A percentile compares a stretch with the other conserved stretches of the same genome.
phyloP scores from a whole-genome alignment of 2,329 filamentous ascomycete species.

The Emydomyces testavorans region DNA sequence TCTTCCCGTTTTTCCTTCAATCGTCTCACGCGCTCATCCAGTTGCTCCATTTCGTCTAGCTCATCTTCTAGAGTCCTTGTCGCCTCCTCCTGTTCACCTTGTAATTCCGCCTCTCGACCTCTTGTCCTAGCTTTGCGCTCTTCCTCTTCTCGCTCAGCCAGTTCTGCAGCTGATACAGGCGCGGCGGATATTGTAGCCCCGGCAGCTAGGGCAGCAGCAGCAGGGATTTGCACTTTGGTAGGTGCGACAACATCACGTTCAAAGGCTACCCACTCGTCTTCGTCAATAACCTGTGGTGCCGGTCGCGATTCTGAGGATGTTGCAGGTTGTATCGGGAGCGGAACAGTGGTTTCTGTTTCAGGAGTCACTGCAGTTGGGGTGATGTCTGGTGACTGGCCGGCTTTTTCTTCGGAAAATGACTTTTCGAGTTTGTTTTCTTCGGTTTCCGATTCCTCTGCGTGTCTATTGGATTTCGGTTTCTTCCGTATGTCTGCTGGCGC shows the following conservation, averaged over 20 bases:
- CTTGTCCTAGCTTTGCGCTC: constrained; percentile 33
- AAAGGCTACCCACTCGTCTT: constrained; percentile 78
- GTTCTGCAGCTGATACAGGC: constrained; percentile 53
- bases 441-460: constrained; percentile 19
- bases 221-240: constrained; percentile 25
- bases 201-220: constrained; percentile 23
- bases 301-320: neutral
- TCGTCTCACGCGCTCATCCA: constrained; percentile 58
- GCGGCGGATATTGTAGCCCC: constrained; percentile 57
- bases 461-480: constrained; percentile 27
- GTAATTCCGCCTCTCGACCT: constrained; percentile 43
- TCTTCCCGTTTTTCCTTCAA: constrained; percentile 62
- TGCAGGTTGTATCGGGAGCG: constrained; percentile 6
- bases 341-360: neutral
- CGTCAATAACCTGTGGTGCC: constrained; percentile 42
- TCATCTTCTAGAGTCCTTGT: constrained; percentile 61
- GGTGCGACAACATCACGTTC: constrained; percentile 62
- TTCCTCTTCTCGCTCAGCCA: constrained; percentile 45
- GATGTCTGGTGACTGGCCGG: constrained; percentile 19
- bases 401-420: constrained; percentile 14
- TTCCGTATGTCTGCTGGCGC: constrained; percentile 34
- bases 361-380: neutral
- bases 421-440: neutral
- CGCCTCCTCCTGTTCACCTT: constrained; percentile 67
- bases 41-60: constrained; percentile 70